Evolutionary conservation across 192 early-diverging fungal species (phyloP).

Genomic region (Chytriomyces sp.): DNA sequence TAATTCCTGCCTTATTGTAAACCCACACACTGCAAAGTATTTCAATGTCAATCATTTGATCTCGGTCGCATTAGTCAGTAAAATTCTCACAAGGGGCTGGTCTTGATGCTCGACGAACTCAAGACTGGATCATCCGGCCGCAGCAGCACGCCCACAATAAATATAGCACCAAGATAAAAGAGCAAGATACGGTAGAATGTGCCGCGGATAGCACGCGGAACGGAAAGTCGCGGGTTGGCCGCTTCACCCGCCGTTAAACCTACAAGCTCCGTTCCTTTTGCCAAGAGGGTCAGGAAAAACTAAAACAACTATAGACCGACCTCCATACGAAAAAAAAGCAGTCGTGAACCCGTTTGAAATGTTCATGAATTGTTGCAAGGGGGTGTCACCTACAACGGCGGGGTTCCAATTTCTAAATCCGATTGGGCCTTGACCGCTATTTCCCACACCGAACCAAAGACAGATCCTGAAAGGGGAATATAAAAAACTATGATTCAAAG

Average conservation of each 20-base stretch:
- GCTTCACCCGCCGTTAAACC: constrained; percentile 90
- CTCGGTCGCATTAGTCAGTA: too few species aligned
- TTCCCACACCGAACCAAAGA: constrained; percentile 21
- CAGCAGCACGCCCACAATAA: constrained; percentile 71
- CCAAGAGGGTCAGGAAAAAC: too few species aligned
- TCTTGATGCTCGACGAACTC: constrained; percentile 46
- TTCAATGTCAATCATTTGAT: too few species aligned
- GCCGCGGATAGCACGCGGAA: constrained; percentile 39
- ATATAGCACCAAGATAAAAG: constrained; percentile 70
- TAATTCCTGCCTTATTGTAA: constrained; percentile 58
- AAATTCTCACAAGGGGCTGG: constrained; percentile 68
- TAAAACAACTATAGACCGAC: too few species aligned
- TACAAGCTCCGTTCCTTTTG: constrained; percentile 56
- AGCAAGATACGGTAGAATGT: constrained; percentile 84
- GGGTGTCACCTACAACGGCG: constrained; percentile 4
- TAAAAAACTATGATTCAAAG: too few species aligned
- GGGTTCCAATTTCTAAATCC: constrained; percentile 29
- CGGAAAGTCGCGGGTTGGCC: constrained; percentile 72
- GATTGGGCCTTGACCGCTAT: constrained; percentile 25
- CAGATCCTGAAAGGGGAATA: constrained; percentile 82
- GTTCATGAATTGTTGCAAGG: constrained; percentile 45
- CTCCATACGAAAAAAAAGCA: constrained; percentile 68
- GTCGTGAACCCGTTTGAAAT: constrained; percentile 71
- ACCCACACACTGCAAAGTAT: constrained; percentile 58
- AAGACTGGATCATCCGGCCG: constrained; percentile 68